A percentile compares a stretch with the other conserved stretches of the same genome.
Conservation (phyloP, 192 early-diverging fungal species). For the Coemansia sp. region DNA sequence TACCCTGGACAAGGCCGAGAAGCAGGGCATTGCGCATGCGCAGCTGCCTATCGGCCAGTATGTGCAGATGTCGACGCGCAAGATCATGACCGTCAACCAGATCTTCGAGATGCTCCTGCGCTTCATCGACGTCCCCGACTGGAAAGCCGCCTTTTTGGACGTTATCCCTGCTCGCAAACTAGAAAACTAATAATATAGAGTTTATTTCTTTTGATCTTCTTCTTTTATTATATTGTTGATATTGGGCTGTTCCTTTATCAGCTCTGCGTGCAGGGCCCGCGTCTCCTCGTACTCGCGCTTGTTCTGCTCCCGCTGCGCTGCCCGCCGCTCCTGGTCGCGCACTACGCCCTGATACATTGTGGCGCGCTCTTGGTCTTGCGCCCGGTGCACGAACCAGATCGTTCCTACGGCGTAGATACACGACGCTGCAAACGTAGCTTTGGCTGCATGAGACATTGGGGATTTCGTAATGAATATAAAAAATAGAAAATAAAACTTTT, state of each 20-base stretch:
- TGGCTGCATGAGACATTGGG: conserved; percentile 46
- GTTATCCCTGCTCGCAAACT: conserved; percentile 68
- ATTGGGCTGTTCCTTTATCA: conserved; percentile 37
- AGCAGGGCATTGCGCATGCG: conserved; percentile 71
- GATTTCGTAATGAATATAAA: not conserved
- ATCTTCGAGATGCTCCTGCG: conserved; percentile 88
- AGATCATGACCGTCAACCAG: conserved; percentile 94
- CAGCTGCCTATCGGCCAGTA: conserved; percentile 87
- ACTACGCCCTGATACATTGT: conserved; percentile 52
- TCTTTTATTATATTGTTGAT: not conserved
- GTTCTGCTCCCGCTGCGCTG: conserved; percentile 42
- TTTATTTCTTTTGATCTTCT: not conserved
- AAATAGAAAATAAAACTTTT: not conserved
- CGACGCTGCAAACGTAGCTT: conserved; percentile 43
- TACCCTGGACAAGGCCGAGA: conserved; percentile 76
- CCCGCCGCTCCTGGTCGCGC: conserved; percentile 46
- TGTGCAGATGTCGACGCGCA: conserved; percentile 75
- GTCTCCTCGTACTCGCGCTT: conserved; percentile 46
- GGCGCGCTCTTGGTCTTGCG: conserved; percentile 42
- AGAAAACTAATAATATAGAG: not conserved
- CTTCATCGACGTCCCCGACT: conserved; percentile 76
- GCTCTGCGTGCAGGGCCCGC: conserved; percentile 40
- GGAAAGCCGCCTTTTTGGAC: conserved; percentile 85
- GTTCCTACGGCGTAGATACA: conserved; percentile 44
- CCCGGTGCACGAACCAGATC: conserved; percentile 51